Evolutionary conservation across 2,329 filamentous ascomycete species (phyloP), one percentile per base, ranked within the genome.

Genomic region (Penicillium janthinellum): DNA sequence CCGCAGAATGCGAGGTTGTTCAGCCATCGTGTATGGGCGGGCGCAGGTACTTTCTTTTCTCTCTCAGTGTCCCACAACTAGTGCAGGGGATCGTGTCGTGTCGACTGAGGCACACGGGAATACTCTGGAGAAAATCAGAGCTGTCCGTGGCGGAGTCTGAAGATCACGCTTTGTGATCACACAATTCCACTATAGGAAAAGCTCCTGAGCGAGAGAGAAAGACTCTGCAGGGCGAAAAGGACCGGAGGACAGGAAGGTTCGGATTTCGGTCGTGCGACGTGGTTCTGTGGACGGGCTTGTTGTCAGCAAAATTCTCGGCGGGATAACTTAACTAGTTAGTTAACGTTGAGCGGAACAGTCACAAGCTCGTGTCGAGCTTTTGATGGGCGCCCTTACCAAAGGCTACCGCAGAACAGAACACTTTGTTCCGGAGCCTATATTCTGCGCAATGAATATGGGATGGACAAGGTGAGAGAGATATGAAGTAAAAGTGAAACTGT

Each of bases 1-100:
- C 51, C 88, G 87, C 64, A 90, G 72, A 64, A 92, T 78, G 39
- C 81, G 81, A 58, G 86, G 84, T 44, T 73, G 66, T 53, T 77
- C 72, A 39, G 69, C 66, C 74, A 77, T 77, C 54, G 55, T 66
- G 60, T 56, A 56, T 56, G 45, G 59, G 58, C 39, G 60, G 34
- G 22, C 42, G 14, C 15, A 7, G 49, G 37, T 52, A 3, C 3
- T 6, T 10, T 44, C 22, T 56, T 49, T 22, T 51, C 45, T 44
- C 35, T 52, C 31, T 34, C 17, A 37, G 42, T 41, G 14, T 54
- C 10, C 37, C n/a, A 56, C 48, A 48, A 31, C n/a, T 57, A 50
- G 15, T 49, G 25, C 28, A 49, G 15, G 31, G 47, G 47, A 49
- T 49, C 31, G 47, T 35, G 47, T 49, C 28, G 45, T 49, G 45